Evolutionary conservation across 805 yeast genomes (phyloP).

Genomic region (Yarrowia phangngaensis): DNA sequence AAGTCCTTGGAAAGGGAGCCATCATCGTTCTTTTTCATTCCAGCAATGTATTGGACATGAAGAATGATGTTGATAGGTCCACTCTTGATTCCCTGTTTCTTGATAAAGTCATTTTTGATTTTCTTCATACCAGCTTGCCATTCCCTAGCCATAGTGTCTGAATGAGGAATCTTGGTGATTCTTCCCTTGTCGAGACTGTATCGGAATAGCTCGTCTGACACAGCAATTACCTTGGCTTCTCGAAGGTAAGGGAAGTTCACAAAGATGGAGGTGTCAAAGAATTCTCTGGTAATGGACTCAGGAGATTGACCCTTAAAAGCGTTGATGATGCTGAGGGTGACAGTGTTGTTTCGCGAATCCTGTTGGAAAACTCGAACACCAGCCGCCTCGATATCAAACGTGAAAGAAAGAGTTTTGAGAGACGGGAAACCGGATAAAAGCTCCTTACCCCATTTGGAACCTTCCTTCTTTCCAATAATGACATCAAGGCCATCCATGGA

Average conservation of each 20-base stretch:
- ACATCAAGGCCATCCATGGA: constrained; percentile 42
- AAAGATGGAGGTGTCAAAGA: constrained; percentile 60
- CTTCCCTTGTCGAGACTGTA: constrained; percentile 40
- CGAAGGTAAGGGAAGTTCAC: constrained; percentile 87
- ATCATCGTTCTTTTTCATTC: constrained; percentile 59
- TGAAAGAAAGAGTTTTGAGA: constrained; percentile 63
- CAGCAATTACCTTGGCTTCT: constrained; percentile 67
- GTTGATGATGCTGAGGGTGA: constrained; percentile 61
- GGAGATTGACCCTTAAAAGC: constrained; percentile 42
- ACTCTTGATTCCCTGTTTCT: constrained; percentile 54
- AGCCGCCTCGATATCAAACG: constrained; percentile 45
- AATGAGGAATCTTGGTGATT: constrained; percentile 40
- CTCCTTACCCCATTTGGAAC: constrained; percentile 66
- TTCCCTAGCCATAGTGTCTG: constrained; percentile 47
- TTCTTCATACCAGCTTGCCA: constrained; percentile 45
- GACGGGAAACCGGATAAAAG: constrained; percentile 89
- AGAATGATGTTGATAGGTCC: constrained; percentile 56
- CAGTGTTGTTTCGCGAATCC: constrained; percentile 78
- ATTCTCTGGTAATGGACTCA: constrained; percentile 62
- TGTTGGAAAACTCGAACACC: constrained; percentile 76
- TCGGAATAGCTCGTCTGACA: constrained; percentile 52
- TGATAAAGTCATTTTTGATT: constrained; percentile 45
- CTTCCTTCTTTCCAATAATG: constrained; percentile 53
- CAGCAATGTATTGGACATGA: constrained; percentile 71
- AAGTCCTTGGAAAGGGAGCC: constrained; percentile 82